Evolutionary conservation across 805 yeast genomes (phyloP), one percentile per base, ranked within the genome.

Genomic region (Yarrowia sp.): DNA sequence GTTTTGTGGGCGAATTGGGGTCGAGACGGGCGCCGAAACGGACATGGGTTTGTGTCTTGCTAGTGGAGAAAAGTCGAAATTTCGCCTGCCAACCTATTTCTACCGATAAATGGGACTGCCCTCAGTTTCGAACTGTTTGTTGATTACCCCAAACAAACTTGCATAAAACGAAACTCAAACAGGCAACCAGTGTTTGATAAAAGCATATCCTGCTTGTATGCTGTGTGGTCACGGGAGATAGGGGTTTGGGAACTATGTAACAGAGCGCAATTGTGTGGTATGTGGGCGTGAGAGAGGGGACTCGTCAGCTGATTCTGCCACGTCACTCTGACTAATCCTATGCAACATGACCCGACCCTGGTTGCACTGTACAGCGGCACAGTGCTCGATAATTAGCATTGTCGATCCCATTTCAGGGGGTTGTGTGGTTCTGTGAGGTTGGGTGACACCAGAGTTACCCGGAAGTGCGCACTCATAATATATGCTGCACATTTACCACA

Each of bases 211-310:
- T 55, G 61, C 61, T 35, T 55, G 36, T 55, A 22, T 14, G 61
- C 61, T 12, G 61, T 55, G 46, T 12, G 46, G 46, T 55, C 46
- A 40, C 61, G 61, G 61, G 61, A 55, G 45, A 40, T 55, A 55
- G 35, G 46, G 59, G 46, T 40, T 16, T 26, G 46, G 46, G 19
- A 50, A 36, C 40, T n/a, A 50, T 50, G 56, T 50, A n/a, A 26
- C 41, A 10, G 41, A 38, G 40, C 32, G 7, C 32, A 26, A 26
- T 5, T 26, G 32, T 26, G 32, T 26, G 32, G 32, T 26, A 26
- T 26, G 32, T 26, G 32, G 32, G 32, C 7, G 15, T n/a, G 8
- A 11, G 36, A 7, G 52, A 2, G 48, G 22, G 16, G n/a, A 5
- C 10, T 12, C 12, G 32, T 46, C 49, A 19, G 49, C n/a, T 48